Conservation (phyloP, 2,329 filamentous ascomycete species). For the Decorospora gaudefroyi region DNA sequence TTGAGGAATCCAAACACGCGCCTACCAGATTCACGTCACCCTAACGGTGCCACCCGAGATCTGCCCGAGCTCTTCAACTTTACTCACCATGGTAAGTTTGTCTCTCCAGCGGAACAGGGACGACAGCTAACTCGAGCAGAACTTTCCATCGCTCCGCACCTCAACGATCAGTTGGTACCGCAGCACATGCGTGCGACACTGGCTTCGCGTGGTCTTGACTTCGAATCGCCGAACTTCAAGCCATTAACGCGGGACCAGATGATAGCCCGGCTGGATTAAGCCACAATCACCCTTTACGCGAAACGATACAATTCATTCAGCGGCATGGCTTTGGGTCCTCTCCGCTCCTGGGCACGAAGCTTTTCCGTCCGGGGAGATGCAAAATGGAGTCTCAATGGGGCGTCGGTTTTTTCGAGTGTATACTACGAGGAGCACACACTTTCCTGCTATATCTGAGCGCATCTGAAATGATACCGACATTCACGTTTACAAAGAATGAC, state of each 20-base stretch:
- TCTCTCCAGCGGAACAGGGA: not conserved
- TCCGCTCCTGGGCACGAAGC: slow-evolving; percentile 39
- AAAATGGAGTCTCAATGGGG: slow-evolving; percentile 46
- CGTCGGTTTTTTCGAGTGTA: slow-evolving; percentile 42
- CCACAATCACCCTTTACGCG: slow-evolving; percentile 33
- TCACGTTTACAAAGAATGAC: slow-evolving; percentile 42
- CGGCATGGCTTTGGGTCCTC: slow-evolving; percentile 43
- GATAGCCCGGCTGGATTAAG: slow-evolving; percentile 92
- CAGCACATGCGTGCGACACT: slow-evolving; percentile 76
- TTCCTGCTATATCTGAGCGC: slow-evolving; percentile 46
- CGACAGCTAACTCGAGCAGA: slow-evolving; percentile 59
- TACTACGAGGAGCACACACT: slow-evolving; percentile 43
- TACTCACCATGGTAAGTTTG: slow-evolving; percentile 78
- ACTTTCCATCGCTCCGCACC: slow-evolving; percentile 87
- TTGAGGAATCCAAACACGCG: slow-evolving; percentile 87
- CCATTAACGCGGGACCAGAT: slow-evolving; percentile 93
- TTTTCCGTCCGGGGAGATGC: slow-evolving; percentile 40
- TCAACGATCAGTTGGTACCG: slow-evolving; percentile 89
- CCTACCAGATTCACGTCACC: slow-evolving; percentile 91
- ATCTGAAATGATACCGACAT: slow-evolving; percentile 48
- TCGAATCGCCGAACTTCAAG: slow-evolving; percentile 78
- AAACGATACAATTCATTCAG: slow-evolving; percentile 50
- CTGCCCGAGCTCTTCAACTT: slow-evolving; percentile 92
- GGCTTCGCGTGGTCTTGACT: slow-evolving; percentile 78
- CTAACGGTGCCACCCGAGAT: slow-evolving; percentile 77